Percentiles rank a stretch among this genome's conserved stretches.
These are phyloP conservation scores for Podila epigama DNA, from an alignment of 192 early-diverging fungal genomes.

Conservation along the genomic window DNA sequence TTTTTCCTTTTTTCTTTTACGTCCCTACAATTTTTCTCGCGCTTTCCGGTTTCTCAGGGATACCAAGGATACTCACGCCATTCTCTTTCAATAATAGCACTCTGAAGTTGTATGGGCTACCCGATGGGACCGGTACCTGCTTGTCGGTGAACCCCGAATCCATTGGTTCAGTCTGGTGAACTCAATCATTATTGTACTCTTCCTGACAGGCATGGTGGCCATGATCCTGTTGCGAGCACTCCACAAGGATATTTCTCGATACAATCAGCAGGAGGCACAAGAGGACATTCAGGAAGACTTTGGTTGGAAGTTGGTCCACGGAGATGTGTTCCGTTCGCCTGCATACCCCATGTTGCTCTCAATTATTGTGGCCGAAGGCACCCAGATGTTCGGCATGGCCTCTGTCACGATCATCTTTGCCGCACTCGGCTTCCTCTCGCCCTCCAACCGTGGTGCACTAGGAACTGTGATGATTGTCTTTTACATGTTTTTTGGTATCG, in stretches of 20 bases:
- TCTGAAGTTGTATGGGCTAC: slow-evolving; percentile 80
- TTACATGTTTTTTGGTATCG: slow-evolving; percentile 86
- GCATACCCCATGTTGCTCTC: slow-evolving; percentile 75
- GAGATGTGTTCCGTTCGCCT: slow-evolving; percentile 97
- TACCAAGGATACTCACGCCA: neutral
- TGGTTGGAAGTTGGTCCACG: slow-evolving; percentile 98
- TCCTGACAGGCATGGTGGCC: slow-evolving; percentile 90
- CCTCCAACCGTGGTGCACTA: slow-evolving; percentile 90
- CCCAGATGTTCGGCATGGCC: slow-evolving; percentile 80
- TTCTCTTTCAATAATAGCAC: slow-evolving; percentile 31
- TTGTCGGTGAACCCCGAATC: slow-evolving; percentile 88
- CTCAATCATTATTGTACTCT: slow-evolving; percentile 92
- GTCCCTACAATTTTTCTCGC: no score
- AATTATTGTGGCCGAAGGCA: slow-evolving; percentile 86
- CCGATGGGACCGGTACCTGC: slow-evolving; percentile 87
- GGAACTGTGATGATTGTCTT: slow-evolving; percentile 92
- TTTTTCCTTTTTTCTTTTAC: neutral
- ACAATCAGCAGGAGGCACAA: slow-evolving; percentile 73
- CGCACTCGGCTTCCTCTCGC: slow-evolving; percentile 94
- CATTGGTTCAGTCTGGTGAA: slow-evolving; percentile 97
- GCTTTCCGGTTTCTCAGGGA: no score
- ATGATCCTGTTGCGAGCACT: slow-evolving; percentile 90
- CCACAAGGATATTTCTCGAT: slow-evolving; percentile 92
- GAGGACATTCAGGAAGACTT: slow-evolving; percentile 91
- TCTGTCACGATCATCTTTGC: slow-evolving; percentile 85